Evolutionary conservation across 768 basidiomycete genomes (phyloP), one percentile per base, ranked within the genome.

Genomic region (Dioszegia crocea): DNA sequence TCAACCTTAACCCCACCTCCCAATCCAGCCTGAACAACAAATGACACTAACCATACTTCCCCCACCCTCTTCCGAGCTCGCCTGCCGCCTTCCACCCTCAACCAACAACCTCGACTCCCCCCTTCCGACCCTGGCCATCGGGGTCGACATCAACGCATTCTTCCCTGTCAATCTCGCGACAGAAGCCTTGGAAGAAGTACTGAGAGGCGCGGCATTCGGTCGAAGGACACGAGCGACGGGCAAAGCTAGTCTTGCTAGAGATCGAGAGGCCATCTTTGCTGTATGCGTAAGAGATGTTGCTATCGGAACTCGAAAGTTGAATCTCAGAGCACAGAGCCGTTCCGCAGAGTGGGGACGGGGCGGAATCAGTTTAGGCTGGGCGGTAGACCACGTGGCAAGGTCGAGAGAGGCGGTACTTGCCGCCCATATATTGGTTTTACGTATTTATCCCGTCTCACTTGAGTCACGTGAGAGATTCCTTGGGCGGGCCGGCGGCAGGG

Each of bases 61-160:
- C n/a, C 36, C 60, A 29, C 75, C 75, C 46, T 68, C 64, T 33
- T 76, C 74, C 5, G 60, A 64, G 23, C 61, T 63, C 43, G 73
- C 75, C 26, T 49, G 36, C 43, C 75, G 59, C 60, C 60, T 66
- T 46, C 61, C 66, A 19, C 57, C 64, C 12, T 64, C 66, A 19
- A 76, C 66, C 53, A 71, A 56, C 36, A 57, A 67, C 57, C 58
- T 61, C 33, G 67, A 57, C 30, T 63, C 67, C 16, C 60, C 57
- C 59, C 75, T 61, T 4, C 64, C 57, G n/a, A 74, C 73, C 40
- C 68, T 51, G 26, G 75, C 73, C 24, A 70, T 44, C 11, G 75
- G 67, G 21, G 70, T 71, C 3, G 68, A 48, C 17, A 59, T 48
- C 33, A 76, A 52, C 4, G 75, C 75, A 62, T 67, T 70, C 46